Evolutionary conservation across 2,329 filamentous ascomycete genomes (phyloP), one percentile per base, ranked within the genome.

Genomic region (Dryadomyces sulphureus): DNA sequence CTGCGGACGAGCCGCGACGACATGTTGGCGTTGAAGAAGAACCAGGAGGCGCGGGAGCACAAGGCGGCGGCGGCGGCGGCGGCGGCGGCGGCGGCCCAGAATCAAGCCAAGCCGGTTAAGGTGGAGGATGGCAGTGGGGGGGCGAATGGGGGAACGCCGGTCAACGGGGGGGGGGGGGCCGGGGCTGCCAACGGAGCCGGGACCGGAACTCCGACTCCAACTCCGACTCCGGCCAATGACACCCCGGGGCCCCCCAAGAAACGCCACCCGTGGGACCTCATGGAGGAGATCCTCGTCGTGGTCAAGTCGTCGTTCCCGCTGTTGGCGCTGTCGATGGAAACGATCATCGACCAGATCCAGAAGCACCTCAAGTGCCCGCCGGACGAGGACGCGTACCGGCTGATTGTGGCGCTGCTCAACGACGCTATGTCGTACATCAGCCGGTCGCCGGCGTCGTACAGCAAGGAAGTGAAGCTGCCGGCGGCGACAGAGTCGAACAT

Each of bases 291-390:
- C 50, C 88, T 94, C 73, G 84, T 88, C 30, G 84, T 88, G 25
- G 78, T 98, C 45, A 96, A 98, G 70, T 96, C 92, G 7, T 89
- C 90, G 0, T 98, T 96, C 70, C 92, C 92, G 21, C 73, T 99
- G 17, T 75, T 99, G 55, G 92, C 93, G 9, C 69, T 96, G 38
- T 95, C 90, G 0, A 96, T 99, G 92, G 92, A 99, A 66, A 94
- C 90, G 0, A 98, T 96, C 88, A 89, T 96, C 25, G 92, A 98
- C 59, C 90, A 96, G 64, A 94, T 98, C 49, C 84, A 92, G 62
- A 96, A 96, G 70, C 84, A 96, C 64, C 98, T 98, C 75, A 98
- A 98, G 66, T 96, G 92, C 57, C 90, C 90, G 14, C 90, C 90
- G 0, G 92, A 99, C 56, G 92, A 99, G 61, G 92, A 99, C 66